Evolutionary conservation across 2,329 filamentous ascomycete genomes (phyloP).

Genomic region (Talaromyces albobiverticillius): DNA sequence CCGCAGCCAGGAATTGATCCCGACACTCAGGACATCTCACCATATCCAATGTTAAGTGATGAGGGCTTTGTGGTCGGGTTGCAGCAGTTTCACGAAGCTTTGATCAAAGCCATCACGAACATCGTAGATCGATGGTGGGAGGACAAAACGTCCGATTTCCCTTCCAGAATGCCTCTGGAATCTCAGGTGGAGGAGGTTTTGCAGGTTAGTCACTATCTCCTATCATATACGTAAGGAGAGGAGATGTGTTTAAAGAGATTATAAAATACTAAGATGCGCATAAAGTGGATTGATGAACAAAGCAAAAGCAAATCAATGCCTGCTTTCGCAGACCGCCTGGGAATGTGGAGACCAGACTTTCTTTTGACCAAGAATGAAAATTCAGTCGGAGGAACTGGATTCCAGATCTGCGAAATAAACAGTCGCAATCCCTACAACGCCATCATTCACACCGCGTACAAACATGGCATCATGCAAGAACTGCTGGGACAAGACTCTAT

Average conservation of each 20-base stretch:
- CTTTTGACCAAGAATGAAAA: conserved; percentile 5
- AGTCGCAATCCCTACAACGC: conserved; percentile 23
- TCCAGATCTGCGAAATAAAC: conserved; percentile 24
- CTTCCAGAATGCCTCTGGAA: conserved; percentile 25
- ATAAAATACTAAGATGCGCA: not conserved
- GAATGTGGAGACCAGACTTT: conserved; percentile 27
- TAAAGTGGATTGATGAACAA: not conserved
- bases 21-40: not conserved
- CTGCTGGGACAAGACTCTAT: not conserved
- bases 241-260: too few relatives aligned
- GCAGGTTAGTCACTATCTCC: conserved; percentile 5
- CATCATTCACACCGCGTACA: conserved; percentile 6
- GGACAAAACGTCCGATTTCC: conserved; percentile 21
- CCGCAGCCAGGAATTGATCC: too few relatives aligned
- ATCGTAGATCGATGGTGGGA: conserved; percentile 29
- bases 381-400: not conserved
- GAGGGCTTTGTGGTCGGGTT: not conserved
- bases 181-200: conserved; percentile 22
- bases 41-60: conserved; percentile 1
- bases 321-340: conserved; percentile 3
- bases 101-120: conserved; percentile 22
- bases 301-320: not conserved
- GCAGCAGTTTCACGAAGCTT: conserved; percentile 18
- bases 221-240: not conserved
- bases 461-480: not conserved